Base-by-base conservation (phyloP, 371 early-diverging fungal genomes). In the Mucor plumbeus region DNA sequence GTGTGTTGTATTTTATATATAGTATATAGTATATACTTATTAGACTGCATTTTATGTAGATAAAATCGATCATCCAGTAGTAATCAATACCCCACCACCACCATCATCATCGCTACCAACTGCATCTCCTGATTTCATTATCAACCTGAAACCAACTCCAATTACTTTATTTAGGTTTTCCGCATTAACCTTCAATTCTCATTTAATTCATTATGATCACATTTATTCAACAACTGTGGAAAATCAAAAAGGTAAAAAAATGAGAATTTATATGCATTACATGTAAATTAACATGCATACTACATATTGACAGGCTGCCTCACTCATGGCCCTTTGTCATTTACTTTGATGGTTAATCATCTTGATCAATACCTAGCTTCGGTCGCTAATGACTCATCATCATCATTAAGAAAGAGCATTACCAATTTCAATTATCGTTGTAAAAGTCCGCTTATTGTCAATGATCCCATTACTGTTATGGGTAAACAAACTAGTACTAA, bases 171-270 rank as follows among this genome's bases (percentile, higher is more conserved):
- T 94, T 77, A 78, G 94, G 33, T 94, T 89, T 75, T 92, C 93
- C 17, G 94, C 95, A 26, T 63, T 94, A 68, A 91, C 92, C 4
- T 94, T 89, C 75, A 94, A 94, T 72, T 87, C 87, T 57, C 94
- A 94, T 69, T 83, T 84, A 53, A 93, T 94, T 58, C 95, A 94
- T 71, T 94, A 89, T 74, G 92, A 94, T 72, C 76, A 80, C 21
- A 67, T 68, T 8, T 92, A 93, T 65, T 84, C 90, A 31, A 77
- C 79, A 58, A 70, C 81, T n/a, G 73, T 85, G 4, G 95, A 94
- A 68, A 84, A 85, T 26, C 92, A 93, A 55, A 85, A 86, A 62
- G 86, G 85, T 80, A 74, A 48, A 43, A 59, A 35, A 58, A 19
- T 53, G 34, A 0, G 34, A 41, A 17, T 39, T 19, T 43, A 11